These are phyloP conservation scores for Carex kokanica DNA, from an alignment of 176 grass and related monocot genomes.

Conservation along the genomic window DNA sequence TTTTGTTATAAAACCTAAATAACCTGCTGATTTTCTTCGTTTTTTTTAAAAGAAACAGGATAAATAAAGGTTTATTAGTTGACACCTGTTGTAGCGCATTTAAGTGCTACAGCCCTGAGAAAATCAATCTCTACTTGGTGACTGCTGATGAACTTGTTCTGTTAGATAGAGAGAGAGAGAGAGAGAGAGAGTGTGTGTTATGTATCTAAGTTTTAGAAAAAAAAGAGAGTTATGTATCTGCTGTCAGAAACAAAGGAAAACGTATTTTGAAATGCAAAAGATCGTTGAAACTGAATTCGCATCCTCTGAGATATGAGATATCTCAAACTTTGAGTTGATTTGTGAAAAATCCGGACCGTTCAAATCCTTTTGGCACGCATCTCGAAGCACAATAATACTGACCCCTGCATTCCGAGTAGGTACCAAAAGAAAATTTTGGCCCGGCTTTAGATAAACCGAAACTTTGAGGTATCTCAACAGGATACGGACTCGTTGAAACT, in stretches of 20 bases:
- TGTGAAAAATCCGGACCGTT: too few species aligned
- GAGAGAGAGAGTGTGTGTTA: slow-evolving; percentile 1
- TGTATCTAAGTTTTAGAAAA: neutral
- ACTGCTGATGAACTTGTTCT: slow-evolving; percentile 77
- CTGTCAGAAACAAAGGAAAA: neutral
- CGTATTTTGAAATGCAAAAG: neutral
- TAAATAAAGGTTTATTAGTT: neutral
- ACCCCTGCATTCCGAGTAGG: too few species aligned
- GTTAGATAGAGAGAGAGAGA: slow-evolving; percentile 17
- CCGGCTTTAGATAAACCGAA: too few species aligned
- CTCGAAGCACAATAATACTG: too few species aligned
- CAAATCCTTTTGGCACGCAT: too few species aligned
- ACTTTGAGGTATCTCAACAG: too few species aligned
- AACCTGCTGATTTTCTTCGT: neutral
- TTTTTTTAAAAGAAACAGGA: neutral
- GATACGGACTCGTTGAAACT: too few species aligned
- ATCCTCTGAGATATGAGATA: too few species aligned
- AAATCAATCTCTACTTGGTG: slow-evolving; percentile 82
- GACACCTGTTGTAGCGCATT: slow-evolving; percentile 71
- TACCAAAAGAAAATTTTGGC: too few species aligned
- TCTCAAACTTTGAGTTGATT: too few species aligned
- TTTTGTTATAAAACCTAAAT: neutral
- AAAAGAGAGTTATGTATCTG: neutral
- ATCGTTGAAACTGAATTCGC: neutral
- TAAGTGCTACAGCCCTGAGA: slow-evolving; percentile 49